Evolutionary conservation across 2,329 filamentous ascomycete species (phyloP), one percentile per base, ranked within the genome.

Genomic region (Ceratocystis albifundus): DNA sequence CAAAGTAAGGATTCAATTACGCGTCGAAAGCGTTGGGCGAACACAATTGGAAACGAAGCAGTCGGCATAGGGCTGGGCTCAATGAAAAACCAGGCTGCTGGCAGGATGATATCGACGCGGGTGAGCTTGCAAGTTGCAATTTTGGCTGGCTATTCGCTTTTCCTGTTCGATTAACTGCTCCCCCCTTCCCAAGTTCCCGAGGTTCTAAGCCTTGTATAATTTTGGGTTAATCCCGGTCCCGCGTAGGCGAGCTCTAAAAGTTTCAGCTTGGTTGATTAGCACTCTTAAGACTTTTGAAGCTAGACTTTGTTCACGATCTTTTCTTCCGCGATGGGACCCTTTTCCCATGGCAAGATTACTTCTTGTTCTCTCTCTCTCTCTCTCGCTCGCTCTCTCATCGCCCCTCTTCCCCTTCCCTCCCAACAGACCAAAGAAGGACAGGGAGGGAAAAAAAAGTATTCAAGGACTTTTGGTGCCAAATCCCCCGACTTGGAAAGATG

Each of bases 171-270:
- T 17, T 8, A 17, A 44, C 15, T 61, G 32, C 59, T 15, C 6
- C 32, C 5, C 17, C 41, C 17, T 8, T 28, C 32, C 6, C 15
- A 7, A 44, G 36, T 10, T 28, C 20, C 28, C 5, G 22, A 41
- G 17, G n/a, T 61, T 20, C 25, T n/a, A 15, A 46, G 61, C 45
- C 36, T 32, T 1, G 28, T 48, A 17, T 22, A 28, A 32, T 57
- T 12, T 57, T 32, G 53, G 53, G 25, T n/a, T 57, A 15, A 57
- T 57, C 53, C 53, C 12, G 30, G 53, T 57, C 5, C 53, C 53
- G 53, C 53, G 53, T 57, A 57, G 53, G 53, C 53, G 53, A 57
- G 22, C 25, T 57, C 22, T 57, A 55, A 57, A 36, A 57, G 53
- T 57, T 57, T 57, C 53, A 57, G 53, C 53, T 57, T 57, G 32